Percentiles rank a stretch among this genome's conserved stretches.
Conservation (phyloP, 108 stramenopile genomes). For the Aurantiochytrium sp. region DNA sequence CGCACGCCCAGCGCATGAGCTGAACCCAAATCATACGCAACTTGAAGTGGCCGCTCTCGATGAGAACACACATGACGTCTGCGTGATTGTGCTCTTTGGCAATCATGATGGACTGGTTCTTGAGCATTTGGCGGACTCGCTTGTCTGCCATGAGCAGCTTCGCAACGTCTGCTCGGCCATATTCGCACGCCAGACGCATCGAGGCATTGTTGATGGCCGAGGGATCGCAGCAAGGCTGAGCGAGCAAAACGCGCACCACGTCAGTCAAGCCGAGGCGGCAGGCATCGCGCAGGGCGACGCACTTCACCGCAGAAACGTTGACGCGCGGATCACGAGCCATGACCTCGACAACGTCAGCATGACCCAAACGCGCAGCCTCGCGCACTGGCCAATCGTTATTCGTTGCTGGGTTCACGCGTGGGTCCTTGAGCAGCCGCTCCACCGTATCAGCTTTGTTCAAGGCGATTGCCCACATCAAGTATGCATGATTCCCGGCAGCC, state of each 20-base stretch:
- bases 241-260: not conserved
- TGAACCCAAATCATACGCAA: not conserved
- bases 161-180: not conserved
- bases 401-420: not conserved
- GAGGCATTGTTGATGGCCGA: not conserved
- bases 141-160: not conserved
- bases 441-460: not conserved
- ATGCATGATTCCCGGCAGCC: not conserved
- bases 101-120: not conserved
- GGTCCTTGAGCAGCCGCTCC: not conserved
- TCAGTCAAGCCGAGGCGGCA: not conserved
- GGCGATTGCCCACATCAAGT: not conserved
- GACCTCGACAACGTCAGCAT: not conserved
- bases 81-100: not conserved
- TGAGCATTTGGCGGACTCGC: not conserved
- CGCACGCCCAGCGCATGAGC: not conserved
- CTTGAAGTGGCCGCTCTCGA: not conserved
- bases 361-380: not conserved
- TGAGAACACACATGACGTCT: not conserved
- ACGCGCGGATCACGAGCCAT: not conserved
- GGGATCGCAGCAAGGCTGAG: not conserved
- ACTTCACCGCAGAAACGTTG: not conserved
- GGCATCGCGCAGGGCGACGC: not conserved
- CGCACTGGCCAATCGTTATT: not conserved
- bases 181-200: not conserved